phyloP scores from a whole-genome alignment of 179 eudicot species.

The Beta lomatogona region DNA sequence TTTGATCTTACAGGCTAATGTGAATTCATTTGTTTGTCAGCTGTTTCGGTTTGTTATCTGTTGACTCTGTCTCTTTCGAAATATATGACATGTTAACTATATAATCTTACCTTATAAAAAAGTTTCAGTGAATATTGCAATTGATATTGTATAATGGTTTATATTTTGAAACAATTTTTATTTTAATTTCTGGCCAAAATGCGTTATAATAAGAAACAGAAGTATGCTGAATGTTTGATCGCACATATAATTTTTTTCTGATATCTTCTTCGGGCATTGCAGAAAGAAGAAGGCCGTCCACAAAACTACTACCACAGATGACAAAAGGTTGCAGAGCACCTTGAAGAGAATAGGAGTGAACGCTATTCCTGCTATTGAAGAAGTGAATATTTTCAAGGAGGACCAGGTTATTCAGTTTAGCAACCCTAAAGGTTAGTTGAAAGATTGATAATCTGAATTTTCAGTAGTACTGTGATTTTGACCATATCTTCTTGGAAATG shows the following conservation, averaged over 20 bases:
- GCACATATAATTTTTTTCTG: background rate
- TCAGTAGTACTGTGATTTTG: background rate
- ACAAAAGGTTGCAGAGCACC: slow-evolving; percentile 91
- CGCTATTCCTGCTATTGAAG: slow-evolving; percentile 84
- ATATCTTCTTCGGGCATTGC: background rate
- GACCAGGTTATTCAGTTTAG: slow-evolving; percentile 82
- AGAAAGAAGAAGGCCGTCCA: slow-evolving; percentile 99
- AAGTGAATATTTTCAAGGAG: slow-evolving; percentile 92
- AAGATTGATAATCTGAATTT: background rate
- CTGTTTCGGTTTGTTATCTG: background rate
- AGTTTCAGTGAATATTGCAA: too few species aligned
- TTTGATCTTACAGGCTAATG: background rate
- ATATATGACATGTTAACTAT: too few species aligned
- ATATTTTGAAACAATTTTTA: too few species aligned
- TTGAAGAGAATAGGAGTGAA: slow-evolving; percentile 91
- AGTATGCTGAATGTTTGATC: background rate
- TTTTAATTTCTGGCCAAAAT: too few species aligned
- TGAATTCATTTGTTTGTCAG: background rate
- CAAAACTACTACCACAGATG: slow-evolving; percentile 94
- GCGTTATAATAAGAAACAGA: too few species aligned
- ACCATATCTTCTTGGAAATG: background rate
- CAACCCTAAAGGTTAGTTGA: slow-evolving; percentile 67
- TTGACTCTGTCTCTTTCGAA: too few species aligned
- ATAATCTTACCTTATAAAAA: too few species aligned
- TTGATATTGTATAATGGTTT: too few species aligned